Evolutionary conservation across 2,329 filamentous ascomycete species (phyloP), one percentile per base, ranked within the genome.

Genomic region (Paraconiothyrium sp.): DNA sequence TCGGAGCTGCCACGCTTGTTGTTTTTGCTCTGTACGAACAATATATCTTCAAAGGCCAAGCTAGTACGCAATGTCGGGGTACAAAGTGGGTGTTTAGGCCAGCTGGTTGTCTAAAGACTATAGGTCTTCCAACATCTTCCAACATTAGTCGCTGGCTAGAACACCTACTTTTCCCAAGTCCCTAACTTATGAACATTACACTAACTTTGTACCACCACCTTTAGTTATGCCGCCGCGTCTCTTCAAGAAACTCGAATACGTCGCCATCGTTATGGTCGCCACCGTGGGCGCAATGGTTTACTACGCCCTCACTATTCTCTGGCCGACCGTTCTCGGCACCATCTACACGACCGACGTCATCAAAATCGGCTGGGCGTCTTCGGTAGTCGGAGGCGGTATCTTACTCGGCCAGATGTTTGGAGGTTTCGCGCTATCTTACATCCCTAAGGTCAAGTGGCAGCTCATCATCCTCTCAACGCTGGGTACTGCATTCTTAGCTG

Each of bases 231-330:
- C 75, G 2, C 72, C 73, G 54, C 62, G 69, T 43, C 67, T 77
- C 24, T 78, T 78, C 69, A 70, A 68, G 62, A 76, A 78, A 57
- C 35, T 78, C 44, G 63, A 67, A 46, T 70, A 55, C 41, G 61
- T 70, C n/a, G 67, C 65, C 34, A 67, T 70, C 37, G 67, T 74
- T 13, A 73, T 72, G 51, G 74, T 76, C 48, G 71, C 67, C 14
- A 67, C 64, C 27, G 58, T 77, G 20, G 71, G 64, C 5, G 67
- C 73, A 7, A 74, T 75, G 60, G 66, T 75, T 5, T 78, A 77
- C 64, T 78, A 78, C 48, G 69, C 71, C 13, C 72, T 72, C 48
- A 70, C 72, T 2, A 68, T 76, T 48, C 71, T 76, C 47, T 76
- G 74, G 74, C 74, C 74, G 1, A 74, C 66, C 0, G 73, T 75